Evolutionary conservation across 176 grass and related monocot species (phyloP).

Genomic region (Elaeis guineensis): DNA sequence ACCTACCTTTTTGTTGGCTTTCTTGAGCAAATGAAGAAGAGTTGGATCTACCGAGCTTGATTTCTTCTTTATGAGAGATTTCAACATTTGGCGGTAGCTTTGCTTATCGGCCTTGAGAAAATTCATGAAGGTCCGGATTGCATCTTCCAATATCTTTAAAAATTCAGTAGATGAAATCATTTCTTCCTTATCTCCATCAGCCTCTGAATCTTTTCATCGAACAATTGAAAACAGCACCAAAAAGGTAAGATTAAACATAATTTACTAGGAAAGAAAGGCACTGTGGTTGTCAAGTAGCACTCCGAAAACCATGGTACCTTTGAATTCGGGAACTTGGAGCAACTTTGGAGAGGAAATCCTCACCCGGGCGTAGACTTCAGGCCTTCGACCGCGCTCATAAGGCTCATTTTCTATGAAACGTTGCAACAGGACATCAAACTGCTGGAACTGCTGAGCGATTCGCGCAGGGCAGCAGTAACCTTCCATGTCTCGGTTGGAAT

Average conservation of each 20-base stretch:
- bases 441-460: constrained; percentile 87
- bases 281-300: no score
- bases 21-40: no score
- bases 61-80: constrained; percentile 8
- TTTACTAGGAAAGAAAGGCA: no score
- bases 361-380: constrained; percentile 64
- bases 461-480: constrained; percentile 48
- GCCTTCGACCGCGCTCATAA: constrained; percentile 48
- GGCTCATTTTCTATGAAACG: constrained; percentile 95
- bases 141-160: constrained; percentile 51
- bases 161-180: constrained; percentile 77
- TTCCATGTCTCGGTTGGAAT: constrained; percentile 22
- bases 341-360: constrained; percentile 74
- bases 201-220: constrained; percentile 8
- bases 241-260: no score
- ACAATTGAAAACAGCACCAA: no score
- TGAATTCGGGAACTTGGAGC: constrained; percentile 80
- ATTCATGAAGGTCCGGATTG: constrained; percentile 76
- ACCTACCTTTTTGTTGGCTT: constrained; percentile 8
- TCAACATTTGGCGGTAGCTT: constrained; percentile 58
- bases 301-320: constrained; percentile 19
- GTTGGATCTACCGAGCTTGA: no score
- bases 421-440: constrained; percentile 81
- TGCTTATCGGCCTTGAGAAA: constrained; percentile 68
- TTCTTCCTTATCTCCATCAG: constrained; percentile 41